A percentile compares a stretch with the other conserved stretches of the same genome.
Conservation (phyloP, 2,329 filamentous ascomycete species). For the Reticulascus tulasneorum region DNA sequence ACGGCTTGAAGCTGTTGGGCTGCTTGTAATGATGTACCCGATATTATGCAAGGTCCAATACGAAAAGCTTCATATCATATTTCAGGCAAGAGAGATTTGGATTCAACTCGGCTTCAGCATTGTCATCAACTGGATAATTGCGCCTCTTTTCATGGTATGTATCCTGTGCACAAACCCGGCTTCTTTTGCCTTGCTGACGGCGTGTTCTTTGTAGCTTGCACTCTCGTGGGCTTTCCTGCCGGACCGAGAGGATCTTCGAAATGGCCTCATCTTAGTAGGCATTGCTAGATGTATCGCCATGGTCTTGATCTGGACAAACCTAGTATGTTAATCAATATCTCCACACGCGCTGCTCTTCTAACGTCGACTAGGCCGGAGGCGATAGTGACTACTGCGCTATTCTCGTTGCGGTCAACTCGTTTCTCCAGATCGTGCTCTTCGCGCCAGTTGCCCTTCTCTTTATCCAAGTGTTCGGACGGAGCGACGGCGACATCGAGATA, state of each 20-base stretch:
- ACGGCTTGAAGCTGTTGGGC: conserved; percentile 57
- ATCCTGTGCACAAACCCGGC: too few species aligned
- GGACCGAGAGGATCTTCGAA: conserved; percentile 51
- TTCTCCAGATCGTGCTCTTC: conserved; percentile 71
- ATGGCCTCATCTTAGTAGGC: conserved; percentile 76
- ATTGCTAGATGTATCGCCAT: conserved; percentile 86
- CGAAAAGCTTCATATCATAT: conserved; percentile 66
- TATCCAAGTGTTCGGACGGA: conserved; percentile 62
- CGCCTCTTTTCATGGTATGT: conserved; percentile 74
- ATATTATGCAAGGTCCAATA: conserved; percentile 84
- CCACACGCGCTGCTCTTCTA: neutral
- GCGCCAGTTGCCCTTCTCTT: conserved; percentile 67
- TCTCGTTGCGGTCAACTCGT: conserved; percentile 69
- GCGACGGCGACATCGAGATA: conserved; percentile 30
- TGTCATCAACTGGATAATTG: conserved; percentile 77
- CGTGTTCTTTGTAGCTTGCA: conserved; percentile 53
- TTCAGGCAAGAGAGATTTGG: conserved; percentile 63
- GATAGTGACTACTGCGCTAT: conserved; percentile 81
- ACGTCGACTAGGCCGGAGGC: conserved; percentile 53
- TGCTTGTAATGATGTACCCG: conserved; percentile 92
- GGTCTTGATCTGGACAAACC: conserved; percentile 70
- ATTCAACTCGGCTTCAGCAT: conserved; percentile 75
- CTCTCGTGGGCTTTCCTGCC: conserved; percentile 67
- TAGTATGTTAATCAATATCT: conserved; percentile 24
- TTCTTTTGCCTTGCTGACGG: too few species aligned